A percentile compares a stretch with the other conserved stretches of the same genome.
Conservation (phyloP, 2,329 filamentous ascomycete species). For the Phaeosphaeria sp. region DNA sequence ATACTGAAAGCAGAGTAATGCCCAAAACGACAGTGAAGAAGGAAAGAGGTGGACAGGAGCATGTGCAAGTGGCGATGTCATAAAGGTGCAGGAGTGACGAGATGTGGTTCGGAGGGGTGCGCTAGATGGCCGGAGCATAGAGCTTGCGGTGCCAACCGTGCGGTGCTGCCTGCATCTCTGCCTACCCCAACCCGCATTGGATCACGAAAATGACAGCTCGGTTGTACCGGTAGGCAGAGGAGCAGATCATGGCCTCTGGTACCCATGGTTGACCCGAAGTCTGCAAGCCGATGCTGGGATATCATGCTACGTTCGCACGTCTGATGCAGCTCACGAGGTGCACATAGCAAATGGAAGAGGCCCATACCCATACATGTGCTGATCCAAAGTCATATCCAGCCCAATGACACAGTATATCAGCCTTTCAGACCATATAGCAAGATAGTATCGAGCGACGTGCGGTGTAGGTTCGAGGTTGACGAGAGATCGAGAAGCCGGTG, state of each 20-base stretch:
- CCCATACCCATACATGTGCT: conserved; percentile 51
- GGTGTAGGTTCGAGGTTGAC: conserved; percentile 19
- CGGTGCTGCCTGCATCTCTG: conserved; percentile 47
- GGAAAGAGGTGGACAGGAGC: conserved; percentile 12
- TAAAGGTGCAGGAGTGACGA: conserved; percentile 10
- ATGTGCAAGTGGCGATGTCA: conserved; percentile 8
- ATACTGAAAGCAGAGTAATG: conserved; percentile 13
- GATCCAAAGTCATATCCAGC: conserved; percentile 52
- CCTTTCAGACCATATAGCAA: conserved; percentile 41
- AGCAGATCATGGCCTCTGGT: conserved; percentile 19
- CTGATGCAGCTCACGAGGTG: conserved; percentile 16
- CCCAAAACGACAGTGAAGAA: not conserved
- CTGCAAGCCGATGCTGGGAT: conserved; percentile 15
- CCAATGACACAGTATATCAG: conserved; percentile 33
- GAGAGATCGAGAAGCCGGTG: conserved; percentile 10
- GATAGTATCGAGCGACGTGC: conserved; percentile 19
- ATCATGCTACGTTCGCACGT: not conserved
- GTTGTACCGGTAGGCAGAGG: conserved; percentile 29
- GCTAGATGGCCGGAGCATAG: conserved; percentile 30
- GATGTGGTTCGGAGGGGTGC: conserved; percentile 26
- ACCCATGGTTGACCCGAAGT: conserved; percentile 16
- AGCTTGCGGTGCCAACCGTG: conserved; percentile 39
- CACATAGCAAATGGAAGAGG: conserved; percentile 25
- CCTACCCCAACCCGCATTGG: conserved; percentile 34
- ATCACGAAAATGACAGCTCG: conserved; percentile 20